A percentile compares a stretch with the other conserved stretches of the same genome.
Conservation (phyloP, 208 protist genomes). For the Crithidia expoeki region DNA sequence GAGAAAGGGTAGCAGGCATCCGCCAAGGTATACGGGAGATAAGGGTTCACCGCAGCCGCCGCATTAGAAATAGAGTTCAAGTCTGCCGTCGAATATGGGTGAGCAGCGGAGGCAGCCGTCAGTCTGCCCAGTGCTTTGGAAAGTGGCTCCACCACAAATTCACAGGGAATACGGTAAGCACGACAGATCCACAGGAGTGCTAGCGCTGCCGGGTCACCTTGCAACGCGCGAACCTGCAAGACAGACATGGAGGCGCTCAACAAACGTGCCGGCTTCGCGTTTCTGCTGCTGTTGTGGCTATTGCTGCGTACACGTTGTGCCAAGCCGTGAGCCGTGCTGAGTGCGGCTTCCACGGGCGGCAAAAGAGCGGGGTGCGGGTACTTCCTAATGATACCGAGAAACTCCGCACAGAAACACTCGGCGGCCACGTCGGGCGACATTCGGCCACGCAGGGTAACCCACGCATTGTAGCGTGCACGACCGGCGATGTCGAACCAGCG, state of each 20-base stretch:
- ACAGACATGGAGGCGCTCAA: slow-evolving; percentile 3
- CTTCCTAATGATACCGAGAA: slow-evolving; percentile 61
- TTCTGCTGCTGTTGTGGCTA: background rate
- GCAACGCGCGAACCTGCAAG: slow-evolving; percentile 57
- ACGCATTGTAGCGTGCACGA: slow-evolving; percentile 45
- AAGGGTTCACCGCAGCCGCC: slow-evolving; percentile 1
- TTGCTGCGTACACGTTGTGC: slow-evolving; percentile 18
- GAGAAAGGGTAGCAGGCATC: slow-evolving; percentile 37
- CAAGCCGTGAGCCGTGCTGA: slow-evolving; percentile 45
- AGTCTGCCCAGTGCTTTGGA: slow-evolving; percentile 25
- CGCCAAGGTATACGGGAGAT: slow-evolving; percentile 36
- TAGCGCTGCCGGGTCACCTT: slow-evolving; percentile 68
- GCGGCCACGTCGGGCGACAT: slow-evolving; percentile 67
- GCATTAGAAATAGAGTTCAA: background rate
- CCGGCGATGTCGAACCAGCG: slow-evolving; percentile 74
- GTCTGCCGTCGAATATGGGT: background rate
- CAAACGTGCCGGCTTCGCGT: background rate
- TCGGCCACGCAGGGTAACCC: slow-evolving; percentile 57
- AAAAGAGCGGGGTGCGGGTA: slow-evolving; percentile 48
- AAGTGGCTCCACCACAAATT: slow-evolving; percentile 60
- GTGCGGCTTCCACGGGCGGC: slow-evolving; percentile 56
- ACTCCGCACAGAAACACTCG: slow-evolving; percentile 74
- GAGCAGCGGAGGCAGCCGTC: background rate
- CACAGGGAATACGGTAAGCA: slow-evolving; percentile 64
- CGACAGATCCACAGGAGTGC: slow-evolving; percentile 80